Evolutionary conservation across 345 rosid genomes (phyloP).

Genomic region (Eucalyptus albens): DNA sequence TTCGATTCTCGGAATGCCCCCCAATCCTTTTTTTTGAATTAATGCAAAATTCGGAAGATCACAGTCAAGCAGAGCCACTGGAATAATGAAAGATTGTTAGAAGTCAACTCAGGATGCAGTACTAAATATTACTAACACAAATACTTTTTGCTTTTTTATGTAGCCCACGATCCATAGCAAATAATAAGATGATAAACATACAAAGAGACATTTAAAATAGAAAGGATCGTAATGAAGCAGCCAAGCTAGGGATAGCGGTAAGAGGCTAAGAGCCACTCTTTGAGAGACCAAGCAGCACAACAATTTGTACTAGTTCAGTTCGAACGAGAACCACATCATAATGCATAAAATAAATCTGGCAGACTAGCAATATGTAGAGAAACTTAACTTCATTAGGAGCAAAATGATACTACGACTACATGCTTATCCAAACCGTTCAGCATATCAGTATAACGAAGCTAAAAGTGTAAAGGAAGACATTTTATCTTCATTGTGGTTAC

Average conservation of each 20-base stretch:
- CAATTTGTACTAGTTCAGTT: background rate
- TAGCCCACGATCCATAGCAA: background rate
- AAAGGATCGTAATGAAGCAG: background rate
- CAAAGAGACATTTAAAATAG: background rate
- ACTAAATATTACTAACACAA: background rate
- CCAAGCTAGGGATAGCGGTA: background rate
- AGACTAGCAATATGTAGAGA: background rate
- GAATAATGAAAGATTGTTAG: background rate
- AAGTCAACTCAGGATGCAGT: background rate
- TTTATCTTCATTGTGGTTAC: background rate
- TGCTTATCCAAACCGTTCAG: background rate
- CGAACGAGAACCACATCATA: background rate
- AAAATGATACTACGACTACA: background rate
- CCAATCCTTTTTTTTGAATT: background rate
- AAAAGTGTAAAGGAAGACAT: background rate
- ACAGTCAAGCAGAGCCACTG: background rate
- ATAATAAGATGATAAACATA: background rate
- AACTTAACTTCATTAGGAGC: background rate
- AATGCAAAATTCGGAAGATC: background rate
- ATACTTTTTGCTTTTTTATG: background rate
- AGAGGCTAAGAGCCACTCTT: background rate
- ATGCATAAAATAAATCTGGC: background rate
- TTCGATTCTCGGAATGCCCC: conserved; percentile 82
- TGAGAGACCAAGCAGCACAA: background rate
- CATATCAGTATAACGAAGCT: background rate